A percentile compares a stretch with the other conserved stretches of the same genome.
Conservation (phyloP, 768 basidiomycete genomes). For the Boletus edulis region DNA sequence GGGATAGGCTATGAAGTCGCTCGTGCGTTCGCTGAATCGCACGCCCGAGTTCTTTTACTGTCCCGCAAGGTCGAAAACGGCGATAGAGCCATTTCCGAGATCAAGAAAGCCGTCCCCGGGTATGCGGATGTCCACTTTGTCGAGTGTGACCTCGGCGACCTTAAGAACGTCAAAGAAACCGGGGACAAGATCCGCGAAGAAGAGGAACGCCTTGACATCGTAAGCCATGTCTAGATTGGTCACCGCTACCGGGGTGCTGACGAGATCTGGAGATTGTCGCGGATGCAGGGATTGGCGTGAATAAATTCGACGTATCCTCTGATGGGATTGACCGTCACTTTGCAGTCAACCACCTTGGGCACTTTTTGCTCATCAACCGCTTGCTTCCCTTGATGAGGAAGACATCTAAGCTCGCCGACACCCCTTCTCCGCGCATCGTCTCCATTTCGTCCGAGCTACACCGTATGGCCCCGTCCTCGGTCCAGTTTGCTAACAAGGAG, state of each 20-base stretch:
- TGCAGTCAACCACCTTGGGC: no score
- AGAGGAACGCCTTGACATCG: background rate
- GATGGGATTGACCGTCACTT: background rate
- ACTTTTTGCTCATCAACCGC: no score
- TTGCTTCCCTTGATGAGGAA: no score
- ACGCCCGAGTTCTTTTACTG: no score
- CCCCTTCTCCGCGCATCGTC: background rate
- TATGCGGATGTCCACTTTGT: background rate
- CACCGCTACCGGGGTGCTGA: background rate
- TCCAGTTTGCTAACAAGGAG: background rate
- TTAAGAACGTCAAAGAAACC: background rate
- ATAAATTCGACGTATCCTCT: background rate
- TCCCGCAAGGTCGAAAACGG: background rate
- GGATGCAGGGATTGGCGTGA: background rate
- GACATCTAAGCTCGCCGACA: background rate
- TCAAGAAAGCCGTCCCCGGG: background rate
- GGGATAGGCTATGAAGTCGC: conserved; percentile 1
- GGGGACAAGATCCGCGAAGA: background rate
- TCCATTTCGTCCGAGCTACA: conserved; percentile 3
- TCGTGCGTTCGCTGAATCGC: no score
- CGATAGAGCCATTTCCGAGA: background rate
- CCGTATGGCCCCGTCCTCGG: background rate
- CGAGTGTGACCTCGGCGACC: background rate
- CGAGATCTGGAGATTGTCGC: background rate
- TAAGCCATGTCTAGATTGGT: background rate